Conservation (phyloP, 306 rosid genomes). For the Cucurbita moschata region DNA sequence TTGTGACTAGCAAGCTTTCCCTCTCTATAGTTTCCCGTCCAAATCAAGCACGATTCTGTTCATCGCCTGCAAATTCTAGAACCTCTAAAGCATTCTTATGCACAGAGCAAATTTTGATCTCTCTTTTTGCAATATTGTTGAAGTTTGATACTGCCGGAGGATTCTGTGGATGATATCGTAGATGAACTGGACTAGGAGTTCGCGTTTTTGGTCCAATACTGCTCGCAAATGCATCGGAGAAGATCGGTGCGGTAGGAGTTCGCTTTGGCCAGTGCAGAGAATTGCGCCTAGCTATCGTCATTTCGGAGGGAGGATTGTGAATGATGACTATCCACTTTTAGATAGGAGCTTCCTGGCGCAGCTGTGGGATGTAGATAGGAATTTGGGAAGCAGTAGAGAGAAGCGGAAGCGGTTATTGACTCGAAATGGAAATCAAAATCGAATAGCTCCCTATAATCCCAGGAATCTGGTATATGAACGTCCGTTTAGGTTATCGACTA, state of each 20-base stretch:
- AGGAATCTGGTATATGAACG: not conserved
- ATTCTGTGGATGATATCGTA: not conserved
- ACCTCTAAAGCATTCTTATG: not conserved
- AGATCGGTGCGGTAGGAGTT: conserved; percentile 3
- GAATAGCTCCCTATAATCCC: not conserved
- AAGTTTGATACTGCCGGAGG: conserved; percentile 1
- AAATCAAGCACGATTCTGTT: not conserved
- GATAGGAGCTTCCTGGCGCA: conserved; percentile 43
- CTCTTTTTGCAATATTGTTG: not conserved
- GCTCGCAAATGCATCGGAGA: not conserved
- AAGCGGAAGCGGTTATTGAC: conserved; percentile 10
- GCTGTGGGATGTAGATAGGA: conserved; percentile 54
- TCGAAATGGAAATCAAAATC: conserved; percentile 8
- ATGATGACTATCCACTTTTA: conserved; percentile 13
- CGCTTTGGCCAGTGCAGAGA: conserved; percentile 2
- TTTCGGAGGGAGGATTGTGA: conserved; percentile 20
- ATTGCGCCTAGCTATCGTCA: conserved; percentile 13
- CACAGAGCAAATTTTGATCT: not conserved
- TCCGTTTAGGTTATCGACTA: conserved; percentile 18
- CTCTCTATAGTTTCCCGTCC: not conserved
- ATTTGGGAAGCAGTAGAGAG: conserved; percentile 10
- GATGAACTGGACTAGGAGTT: conserved; percentile 29
- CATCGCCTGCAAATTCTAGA: not conserved
- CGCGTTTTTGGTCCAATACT: conserved; percentile 2
- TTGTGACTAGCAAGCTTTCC: not conserved